These are phyloP conservation scores for Phytophthora pistaciae DNA, from an alignment of 352 stramenopile species.

Conservation along the genomic window DNA sequence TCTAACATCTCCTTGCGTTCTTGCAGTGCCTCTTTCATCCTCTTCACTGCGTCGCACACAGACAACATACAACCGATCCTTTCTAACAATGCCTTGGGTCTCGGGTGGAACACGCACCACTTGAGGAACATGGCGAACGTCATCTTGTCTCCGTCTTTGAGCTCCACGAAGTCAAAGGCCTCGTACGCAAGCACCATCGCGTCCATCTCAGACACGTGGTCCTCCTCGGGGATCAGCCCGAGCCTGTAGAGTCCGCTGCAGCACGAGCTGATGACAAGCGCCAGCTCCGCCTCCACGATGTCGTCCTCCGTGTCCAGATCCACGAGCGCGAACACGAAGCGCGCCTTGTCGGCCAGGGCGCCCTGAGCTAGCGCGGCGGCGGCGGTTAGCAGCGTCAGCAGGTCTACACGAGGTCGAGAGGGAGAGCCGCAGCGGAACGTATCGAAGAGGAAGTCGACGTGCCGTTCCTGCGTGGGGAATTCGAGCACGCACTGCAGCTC, in stretches of 20 bases:
- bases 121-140: slow-evolving; percentile 65
- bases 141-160: slow-evolving; percentile 80
- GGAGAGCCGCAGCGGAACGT: slow-evolving; percentile 39
- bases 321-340: slow-evolving; percentile 73
- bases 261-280: slow-evolving; percentile 66
- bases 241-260: slow-evolving; percentile 54
- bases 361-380: slow-evolving; percentile 58
- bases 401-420: slow-evolving; percentile 46
- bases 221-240: slow-evolving; percentile 28
- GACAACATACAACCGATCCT: slow-evolving; percentile 66
- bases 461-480: slow-evolving; percentile 38
- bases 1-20: slow-evolving; percentile 13
- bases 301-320: slow-evolving; percentile 84
- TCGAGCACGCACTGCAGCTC: slow-evolving; percentile 75
- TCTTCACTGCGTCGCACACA: slow-evolving; percentile 40
- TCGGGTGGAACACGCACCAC: slow-evolving; percentile 76
- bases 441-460: slow-evolving; percentile 63
- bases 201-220: slow-evolving; percentile 45
- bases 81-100: slow-evolving; percentile 62
- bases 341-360: slow-evolving; percentile 56
- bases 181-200: slow-evolving; percentile 69
- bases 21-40: slow-evolving; percentile 42
- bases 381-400: slow-evolving; percentile 64
- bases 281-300: slow-evolving; percentile 75
- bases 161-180: slow-evolving; percentile 68